Base-by-base conservation (phyloP, 2,329 filamentous ascomycete species). In the Aspergillus persii region DNA sequence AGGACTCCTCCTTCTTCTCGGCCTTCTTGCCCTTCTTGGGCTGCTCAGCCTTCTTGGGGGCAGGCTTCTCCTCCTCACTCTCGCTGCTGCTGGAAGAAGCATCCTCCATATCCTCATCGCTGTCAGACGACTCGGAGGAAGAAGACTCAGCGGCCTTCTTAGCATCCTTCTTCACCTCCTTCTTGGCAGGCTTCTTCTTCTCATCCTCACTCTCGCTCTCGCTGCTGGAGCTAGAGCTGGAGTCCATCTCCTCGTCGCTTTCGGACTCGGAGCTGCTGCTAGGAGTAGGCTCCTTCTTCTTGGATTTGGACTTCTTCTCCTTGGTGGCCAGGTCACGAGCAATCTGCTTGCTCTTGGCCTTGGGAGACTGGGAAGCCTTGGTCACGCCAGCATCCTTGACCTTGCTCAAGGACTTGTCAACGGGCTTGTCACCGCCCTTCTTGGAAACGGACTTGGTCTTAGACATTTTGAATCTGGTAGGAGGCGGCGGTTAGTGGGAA, bases 331-430 rank as follows among this genome's bases (percentile, higher is more conserved):
- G 66, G 62, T 77, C 73, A 61, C 72, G 74, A 61, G 77, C 77
- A 56, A 79, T 67, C 59, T 75, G 71, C 71, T 79, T 80, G 74
- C 75, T 76, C 76, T 80, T 79, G 56, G 72, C 64, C 68, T 79
- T 79, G 36, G 74, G 70, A 58, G 72, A 75, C 69, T 79, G 70
- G 55, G 78, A 71, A 48, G 76, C 65, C 73, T 81, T 81, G 65
- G 73, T 72, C 57, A 81, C 74, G 61, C 73, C 77, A 60, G 74
- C 72, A 64, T 76, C 74, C 74, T 81, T 81, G 68, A 80, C 79
- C 72, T 80, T 80, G 71, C 67, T 74, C 64, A 80, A 60, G 66
- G 74, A 67, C 73, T 79, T 79, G 70, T 73, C 71, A 61, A 66
- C 69, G 61, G 72, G 65, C 68, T 79, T 78, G 59, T 78, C 70